Conservation (phyloP, 2,329 filamentous ascomycete species). For the Fusarium chaquense region DNA sequence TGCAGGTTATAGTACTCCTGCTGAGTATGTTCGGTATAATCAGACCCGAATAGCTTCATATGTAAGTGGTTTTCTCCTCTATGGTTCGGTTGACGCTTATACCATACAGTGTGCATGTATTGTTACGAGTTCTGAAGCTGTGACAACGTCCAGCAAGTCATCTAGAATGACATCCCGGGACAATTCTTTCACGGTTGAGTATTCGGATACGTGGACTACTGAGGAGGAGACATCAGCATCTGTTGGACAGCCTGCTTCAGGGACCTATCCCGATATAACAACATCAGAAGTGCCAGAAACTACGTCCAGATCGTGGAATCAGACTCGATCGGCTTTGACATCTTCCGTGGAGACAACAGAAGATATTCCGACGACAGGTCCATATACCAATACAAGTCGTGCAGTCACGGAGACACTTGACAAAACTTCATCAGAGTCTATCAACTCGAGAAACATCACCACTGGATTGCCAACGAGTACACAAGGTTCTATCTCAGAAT, state of each 20-base stretch:
- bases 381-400: neutral
- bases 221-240: conserved; percentile 7
- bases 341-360: neutral
- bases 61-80: conserved; percentile 37
- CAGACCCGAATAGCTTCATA: conserved; percentile 49
- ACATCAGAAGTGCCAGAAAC: neutral
- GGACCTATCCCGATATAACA: conserved; percentile 9
- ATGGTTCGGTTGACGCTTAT: conserved; percentile 6
- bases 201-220: conserved; percentile 9
- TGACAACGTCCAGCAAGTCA: conserved; percentile 1
- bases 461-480: neutral
- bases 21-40: conserved; percentile 48
- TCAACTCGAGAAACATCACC: conserved; percentile 13
- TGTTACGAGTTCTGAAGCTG: conserved; percentile 15
- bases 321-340: neutral
- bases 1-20: conserved; percentile 46
- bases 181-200: neutral
- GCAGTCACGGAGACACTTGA: neutral
- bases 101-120: conserved; percentile 47
- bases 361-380: neutral
- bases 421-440: neutral
- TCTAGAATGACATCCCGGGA: neutral
- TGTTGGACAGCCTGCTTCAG: conserved; percentile 20
- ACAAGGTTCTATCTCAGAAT: conserved; percentile 5
- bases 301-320: neutral